Evolutionary conservation across 2,329 filamentous ascomycete species (phyloP), one percentile per base, ranked within the genome.

Genomic region (Hypoxylon sp.): DNA sequence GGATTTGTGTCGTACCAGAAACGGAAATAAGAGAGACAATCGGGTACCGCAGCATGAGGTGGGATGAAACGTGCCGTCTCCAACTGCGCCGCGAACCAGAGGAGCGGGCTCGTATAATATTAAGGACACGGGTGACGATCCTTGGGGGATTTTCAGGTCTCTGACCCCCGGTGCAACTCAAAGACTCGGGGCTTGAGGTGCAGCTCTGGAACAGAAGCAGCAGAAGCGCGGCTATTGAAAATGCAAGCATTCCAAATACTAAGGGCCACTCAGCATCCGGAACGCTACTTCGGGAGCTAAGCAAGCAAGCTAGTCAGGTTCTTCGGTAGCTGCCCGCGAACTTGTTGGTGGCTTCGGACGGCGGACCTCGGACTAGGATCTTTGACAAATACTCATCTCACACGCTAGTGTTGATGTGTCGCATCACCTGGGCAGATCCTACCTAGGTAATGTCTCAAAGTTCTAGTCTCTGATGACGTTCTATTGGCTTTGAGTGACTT

Each of bases 241-340:
- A 57, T 49, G 30, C 39, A 53, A 30, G 39, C 57, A 73, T 73
- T 73, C 68, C 71, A 73, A 73, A 73, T 73, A 62, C 48, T 22
- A 63, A 59, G 60, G 63, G 64, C 67, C 61, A 66, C 60, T 67
- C 55, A 69, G 65, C 54, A 56, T 54, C 53, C 34, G 65, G 48
- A 67, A 34, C 58, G 60, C 50, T 58, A 59, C 65, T 30, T 49
- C 62, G 64, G 10, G 11, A 34, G 11, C 32, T 32, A 34, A 15
- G 30, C 30, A 32, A 32, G 8, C 58, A 37, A 55, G 64, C 54
- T 65, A 60, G 56, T 57, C 41, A 60, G 34, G 41, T 50, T 50
- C 34, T 43, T 47, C 20, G 54, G 44, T 24, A 39, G 43, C 43
- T 37, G 13, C 11, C 22, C 30, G 50, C 24, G 47, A 55, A 10